Evolutionary conservation across 306 rosid genomes (phyloP).

Genomic region (Sicyos edulis): DNA sequence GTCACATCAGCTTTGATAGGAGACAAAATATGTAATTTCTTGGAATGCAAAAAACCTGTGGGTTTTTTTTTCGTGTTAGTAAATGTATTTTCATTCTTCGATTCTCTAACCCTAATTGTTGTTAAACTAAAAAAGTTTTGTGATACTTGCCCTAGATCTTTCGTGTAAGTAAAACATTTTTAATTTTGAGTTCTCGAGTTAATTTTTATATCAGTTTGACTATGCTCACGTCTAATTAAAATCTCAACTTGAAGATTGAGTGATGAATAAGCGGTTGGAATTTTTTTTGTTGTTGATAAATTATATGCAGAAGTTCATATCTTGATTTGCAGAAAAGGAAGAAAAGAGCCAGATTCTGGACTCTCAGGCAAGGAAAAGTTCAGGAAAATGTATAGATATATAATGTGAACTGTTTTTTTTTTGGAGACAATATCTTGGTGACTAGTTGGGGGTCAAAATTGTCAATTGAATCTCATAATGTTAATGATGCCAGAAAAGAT

Average conservation of each 20-base stretch:
- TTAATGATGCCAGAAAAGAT: too few species aligned
- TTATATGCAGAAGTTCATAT: too few species aligned
- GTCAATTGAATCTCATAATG: too few species aligned
- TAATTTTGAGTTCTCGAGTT: background rate
- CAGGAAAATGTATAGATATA: background rate
- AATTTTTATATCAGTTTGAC: background rate
- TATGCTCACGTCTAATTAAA: background rate
- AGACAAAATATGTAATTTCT: background rate
- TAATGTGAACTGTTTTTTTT: background rate
- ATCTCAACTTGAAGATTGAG: background rate
- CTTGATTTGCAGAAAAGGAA: background rate
- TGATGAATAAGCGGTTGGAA: background rate
- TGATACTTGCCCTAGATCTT: background rate
- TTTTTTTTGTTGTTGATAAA: too few species aligned
- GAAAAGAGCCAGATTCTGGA: background rate
- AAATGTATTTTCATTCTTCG: background rate
- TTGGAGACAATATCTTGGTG: too few species aligned
- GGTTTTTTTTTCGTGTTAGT: background rate
- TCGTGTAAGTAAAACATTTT: background rate
- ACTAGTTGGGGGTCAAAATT: too few species aligned
- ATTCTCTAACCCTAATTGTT: too few species aligned
- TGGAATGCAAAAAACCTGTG: background rate
- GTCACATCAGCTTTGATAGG: background rate
- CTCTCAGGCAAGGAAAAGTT: background rate
- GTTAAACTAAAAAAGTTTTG: background rate